phyloP scores from a whole-genome alignment of 192 early-diverging fungal genomes.

The Backusella tarrabulga region DNA sequence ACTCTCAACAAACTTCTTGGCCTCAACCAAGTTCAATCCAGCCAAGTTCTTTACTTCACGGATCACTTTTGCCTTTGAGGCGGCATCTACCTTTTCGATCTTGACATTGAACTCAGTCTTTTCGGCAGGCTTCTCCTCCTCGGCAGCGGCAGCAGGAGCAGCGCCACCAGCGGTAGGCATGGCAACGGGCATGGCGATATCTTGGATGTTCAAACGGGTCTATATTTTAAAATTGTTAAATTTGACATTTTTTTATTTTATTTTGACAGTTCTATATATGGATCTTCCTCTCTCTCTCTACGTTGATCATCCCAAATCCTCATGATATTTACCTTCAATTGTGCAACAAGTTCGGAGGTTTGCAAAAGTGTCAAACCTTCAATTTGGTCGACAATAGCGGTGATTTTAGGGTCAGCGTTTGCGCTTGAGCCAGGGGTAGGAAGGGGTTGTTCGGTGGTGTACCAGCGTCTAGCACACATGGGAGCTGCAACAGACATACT shows the following conservation, averaged over 20 bases:
- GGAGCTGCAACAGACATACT: constrained; percentile 17
- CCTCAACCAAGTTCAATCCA: constrained; percentile 94
- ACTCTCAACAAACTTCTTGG: constrained; percentile 99
- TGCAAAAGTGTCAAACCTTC: constrained; percentile 89
- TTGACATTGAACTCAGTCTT: constrained; percentile 96
- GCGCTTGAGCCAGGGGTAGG: constrained; percentile 60
- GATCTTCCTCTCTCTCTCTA: background rate
- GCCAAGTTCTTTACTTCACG: constrained; percentile 96
- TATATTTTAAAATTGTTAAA: constrained; percentile 23
- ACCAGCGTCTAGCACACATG: constrained; percentile 26
- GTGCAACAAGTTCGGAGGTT: constrained; percentile 85
- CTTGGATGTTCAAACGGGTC: constrained; percentile 88
- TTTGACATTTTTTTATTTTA: constrained; percentile 13
- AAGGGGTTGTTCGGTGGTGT: constrained; percentile 50
- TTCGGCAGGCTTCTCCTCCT: constrained; percentile 85
- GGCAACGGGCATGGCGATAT: constrained; percentile 82
- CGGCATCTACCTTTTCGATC: constrained; percentile 92
- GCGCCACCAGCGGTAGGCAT: constrained; percentile 61
- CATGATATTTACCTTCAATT: constrained; percentile 72
- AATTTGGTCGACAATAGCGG: constrained; percentile 87
- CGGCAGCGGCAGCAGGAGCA: constrained; percentile 64
- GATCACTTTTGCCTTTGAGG: constrained; percentile 96
- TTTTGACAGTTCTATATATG: background rate
- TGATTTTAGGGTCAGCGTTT: constrained; percentile 65
- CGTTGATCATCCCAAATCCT: background rate